Base-by-base conservation (phyloP, 345 rosid species). In the Jatropha curcas region DNA sequence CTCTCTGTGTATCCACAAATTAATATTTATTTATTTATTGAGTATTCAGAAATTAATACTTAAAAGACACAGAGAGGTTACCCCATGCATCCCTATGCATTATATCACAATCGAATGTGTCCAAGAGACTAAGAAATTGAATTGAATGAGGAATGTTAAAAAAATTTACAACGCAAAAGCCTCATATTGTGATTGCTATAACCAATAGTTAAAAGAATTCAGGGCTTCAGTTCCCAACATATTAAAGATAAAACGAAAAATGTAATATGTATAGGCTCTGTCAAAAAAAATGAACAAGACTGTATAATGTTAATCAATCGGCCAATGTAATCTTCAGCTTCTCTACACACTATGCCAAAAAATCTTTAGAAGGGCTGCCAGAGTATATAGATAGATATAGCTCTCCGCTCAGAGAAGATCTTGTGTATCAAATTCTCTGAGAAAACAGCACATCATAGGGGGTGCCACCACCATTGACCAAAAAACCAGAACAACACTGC, bases 141-240 rank as follows among this genome's bases (percentile, higher is more conserved):
- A 27, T 7, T 7, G n/a, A 50, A 22, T 12, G 8, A 51, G 28
- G 28, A 19, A 7, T 4, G 11, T n/a, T 50, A 19, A 34, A 19
- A 34, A 31, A 2, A 67, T 33, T 3, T 43, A n/a, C 41, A 46
- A 65, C 1, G 55, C 33, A 1, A 65, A 24, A 51, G n/a, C 27
- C 28, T 19, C 11, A 8, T 5, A 50, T 19, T 27, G 4, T 20
- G 43, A 45, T 52, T 16, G 3, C 6, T 5, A 34, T 37, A 1
- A 50, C 43, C 45, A 19, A 61, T 30, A 1, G n/a, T 22, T 5
- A 34, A 35, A 34, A 35, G 7, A 63, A 61, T 6, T 61, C 51
- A 46, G 35, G 37, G 70, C 71, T 68, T 50, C 25, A 52, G 11
- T 67, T 51, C 45, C 58, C 56, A 14, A 66, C 19, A 25, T 4